Base-by-base conservation (phyloP, 768 basidiomycete genomes). In the Agaricus subrufescens region DNA sequence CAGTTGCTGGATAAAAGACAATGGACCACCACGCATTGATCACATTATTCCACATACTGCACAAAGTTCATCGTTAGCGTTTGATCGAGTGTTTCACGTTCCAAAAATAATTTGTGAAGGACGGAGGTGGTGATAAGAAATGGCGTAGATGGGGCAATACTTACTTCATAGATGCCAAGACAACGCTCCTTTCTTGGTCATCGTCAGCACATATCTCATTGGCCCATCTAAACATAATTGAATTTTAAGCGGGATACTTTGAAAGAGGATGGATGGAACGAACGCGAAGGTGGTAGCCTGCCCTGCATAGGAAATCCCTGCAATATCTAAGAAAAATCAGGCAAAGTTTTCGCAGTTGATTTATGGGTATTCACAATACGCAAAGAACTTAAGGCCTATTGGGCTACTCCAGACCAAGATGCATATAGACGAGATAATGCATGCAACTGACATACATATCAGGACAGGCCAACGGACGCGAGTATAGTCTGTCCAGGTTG, bases 211-310 rank as follows among this genome's bases (percentile, higher is more conserved):
- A 85, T 50, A 87, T 79, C 64, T 87, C 84, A 66, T 91, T 91
- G n/a, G 87, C 86, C 89, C 89, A 89, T 12, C 83, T 84, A 60
- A 9, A 46, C 4, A 12, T 29, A 42, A 56, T 11, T 19, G 38
- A 25, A 58, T 23, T 38, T 26, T 58, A 46, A 58, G 46, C 37
- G 48, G 38, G 49, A n/a, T 15, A 19, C 19, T 19, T 19, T 19
- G 3, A 30, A 31, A 34, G 26, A 47, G 23, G 14, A 50, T 52
- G 44, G 39, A 40, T 39, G 31, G 37, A 19, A 73, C 81, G 52
- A 60, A 85, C 79, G 85, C 84, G 63, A 90, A 89, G 26, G 87
- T 91, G 15, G 81, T 83, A 5, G 87, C 89, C 65, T 90, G 89
- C 9, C 88, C 87, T 0, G 86, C 78, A 63, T 85, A 91, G 5